Percentiles rank a stretch among this genome's conserved stretches.
Evolutionary conservation across 2,329 filamentous ascomycete species (phyloP).

Genomic region (Pleochaeta shiraiana): DNA sequence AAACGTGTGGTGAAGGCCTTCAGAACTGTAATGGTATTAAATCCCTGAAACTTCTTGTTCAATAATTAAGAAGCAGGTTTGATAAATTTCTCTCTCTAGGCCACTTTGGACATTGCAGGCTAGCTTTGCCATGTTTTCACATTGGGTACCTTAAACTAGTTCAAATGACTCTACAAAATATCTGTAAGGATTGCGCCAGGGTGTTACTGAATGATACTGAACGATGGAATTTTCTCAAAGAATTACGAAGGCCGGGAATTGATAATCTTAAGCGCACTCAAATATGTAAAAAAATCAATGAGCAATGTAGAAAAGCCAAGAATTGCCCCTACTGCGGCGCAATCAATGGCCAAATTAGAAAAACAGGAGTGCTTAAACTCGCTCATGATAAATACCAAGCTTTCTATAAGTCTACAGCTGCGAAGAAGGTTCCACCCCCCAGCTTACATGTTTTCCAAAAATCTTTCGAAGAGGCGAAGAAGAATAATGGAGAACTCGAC

Average conservation of each 20-base stretch:
- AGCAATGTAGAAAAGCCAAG: constrained; percentile 73
- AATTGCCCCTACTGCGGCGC: constrained; percentile 60
- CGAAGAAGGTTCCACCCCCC: constrained; percentile 60
- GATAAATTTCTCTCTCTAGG: constrained; percentile 18
- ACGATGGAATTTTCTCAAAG: constrained; percentile 53
- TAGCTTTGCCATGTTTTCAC: constrained; percentile 84
- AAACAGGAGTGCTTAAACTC: constrained; percentile 80
- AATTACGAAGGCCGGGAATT: constrained; percentile 57
- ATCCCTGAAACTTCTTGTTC: too few relatives aligned
- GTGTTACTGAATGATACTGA: constrained; percentile 68
- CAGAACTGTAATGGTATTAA: constrained; percentile 52
- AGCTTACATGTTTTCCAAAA: constrained; percentile 71
- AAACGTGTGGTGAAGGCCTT: constrained; percentile 63
- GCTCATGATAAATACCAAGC: constrained; percentile 80
- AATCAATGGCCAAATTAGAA: constrained; percentile 80
- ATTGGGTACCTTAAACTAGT: constrained; percentile 92
- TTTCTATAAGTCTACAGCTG: constrained; percentile 73
- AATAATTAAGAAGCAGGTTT: too few relatives aligned
- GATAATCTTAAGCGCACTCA: constrained; percentile 72
- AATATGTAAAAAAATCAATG: constrained; percentile 72
- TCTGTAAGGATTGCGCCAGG: constrained; percentile 84
- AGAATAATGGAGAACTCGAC: constrained; percentile 61
- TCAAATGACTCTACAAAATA: constrained; percentile 77
- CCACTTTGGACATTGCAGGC: constrained; percentile 83
- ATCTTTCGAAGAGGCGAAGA: constrained; percentile 63